A percentile compares a stretch with the other conserved stretches of the same genome.
Evolutionary conservation across 257 asterid genomes (phyloP).

Genomic region (Nicotiana attenuata): DNA sequence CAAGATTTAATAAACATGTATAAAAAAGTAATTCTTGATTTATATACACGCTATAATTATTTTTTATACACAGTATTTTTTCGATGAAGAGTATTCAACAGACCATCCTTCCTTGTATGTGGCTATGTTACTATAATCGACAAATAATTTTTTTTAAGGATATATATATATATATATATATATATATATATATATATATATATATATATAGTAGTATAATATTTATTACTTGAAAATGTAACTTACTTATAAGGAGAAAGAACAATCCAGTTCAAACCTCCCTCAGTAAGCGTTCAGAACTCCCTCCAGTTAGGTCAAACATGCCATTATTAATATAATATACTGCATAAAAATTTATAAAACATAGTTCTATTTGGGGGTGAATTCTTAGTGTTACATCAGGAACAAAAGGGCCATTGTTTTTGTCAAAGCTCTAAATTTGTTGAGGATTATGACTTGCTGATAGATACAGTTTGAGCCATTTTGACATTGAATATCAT

Average conservation of each 20-base stretch:
- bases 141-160: background rate
- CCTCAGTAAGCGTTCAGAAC: background rate
- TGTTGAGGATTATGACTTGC: background rate
- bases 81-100: too few species aligned
- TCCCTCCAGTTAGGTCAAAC: background rate
- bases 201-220: too few species aligned
- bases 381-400: background rate
- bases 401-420: background rate
- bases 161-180: too few species aligned
- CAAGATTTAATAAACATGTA: too few species aligned
- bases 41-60: too few species aligned
- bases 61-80: too few species aligned
- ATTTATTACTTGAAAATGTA: background rate
- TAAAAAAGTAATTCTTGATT: too few species aligned
- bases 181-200: too few species aligned
- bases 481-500: background rate
- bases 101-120: too few species aligned
- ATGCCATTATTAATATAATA: background rate
- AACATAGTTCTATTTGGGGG: background rate
- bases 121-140: too few species aligned
- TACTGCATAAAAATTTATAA: background rate
- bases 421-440: background rate
- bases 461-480: background rate
- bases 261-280: background rate
- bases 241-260: background rate